Evolutionary conservation across 352 stramenopile species (phyloP).

Genomic region (Phytopythium litorale): DNA sequence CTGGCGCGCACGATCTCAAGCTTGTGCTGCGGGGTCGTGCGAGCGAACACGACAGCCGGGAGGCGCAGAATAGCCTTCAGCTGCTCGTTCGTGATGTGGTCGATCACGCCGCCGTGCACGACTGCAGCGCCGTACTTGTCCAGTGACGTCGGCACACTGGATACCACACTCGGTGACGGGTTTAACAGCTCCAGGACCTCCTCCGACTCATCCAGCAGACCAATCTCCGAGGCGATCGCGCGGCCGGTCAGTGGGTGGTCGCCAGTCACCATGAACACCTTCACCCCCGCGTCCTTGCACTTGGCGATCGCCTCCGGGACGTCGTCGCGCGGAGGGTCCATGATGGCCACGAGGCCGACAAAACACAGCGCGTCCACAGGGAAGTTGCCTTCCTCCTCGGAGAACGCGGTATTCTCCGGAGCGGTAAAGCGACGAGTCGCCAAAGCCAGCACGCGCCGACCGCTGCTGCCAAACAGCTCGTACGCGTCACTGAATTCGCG

Average conservation of each 20-base stretch:
- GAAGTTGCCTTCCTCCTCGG: constrained; percentile 36
- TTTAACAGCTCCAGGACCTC: constrained; percentile 33
- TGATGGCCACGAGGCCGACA: constrained; percentile 90
- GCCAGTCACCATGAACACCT: constrained; percentile 92
- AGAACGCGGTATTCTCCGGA: constrained; percentile 13
- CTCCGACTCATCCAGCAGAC: constrained; percentile 56
- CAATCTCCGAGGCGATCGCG: constrained; percentile 81
- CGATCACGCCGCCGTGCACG: constrained; percentile 43
- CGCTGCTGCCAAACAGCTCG: constrained; percentile 38
- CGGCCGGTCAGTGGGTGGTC: constrained; percentile 86
- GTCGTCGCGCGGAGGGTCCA: constrained; percentile 86
- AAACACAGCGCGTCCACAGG: constrained; percentile 48
- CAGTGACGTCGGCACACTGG: constrained; percentile 20
- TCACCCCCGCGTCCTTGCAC: constrained; percentile 83
- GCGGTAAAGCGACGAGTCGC: no score
- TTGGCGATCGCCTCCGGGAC: constrained; percentile 71
- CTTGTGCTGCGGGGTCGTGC: constrained; percentile 62
- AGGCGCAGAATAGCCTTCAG: constrained; percentile 27
- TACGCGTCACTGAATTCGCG: constrained; percentile 48
- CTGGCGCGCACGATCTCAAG: constrained; percentile 19
- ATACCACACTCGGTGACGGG: constrained; percentile 4
- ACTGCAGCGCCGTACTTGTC: constrained; percentile 48
- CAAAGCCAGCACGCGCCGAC: constrained; percentile 28
- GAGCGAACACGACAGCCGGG: constrained; percentile 91
- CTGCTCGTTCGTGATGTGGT: constrained; percentile 25